These are phyloP conservation scores for Pittosporum tobira DNA, from an alignment of 129 eudicot genomes.

Conservation along the genomic window DNA sequence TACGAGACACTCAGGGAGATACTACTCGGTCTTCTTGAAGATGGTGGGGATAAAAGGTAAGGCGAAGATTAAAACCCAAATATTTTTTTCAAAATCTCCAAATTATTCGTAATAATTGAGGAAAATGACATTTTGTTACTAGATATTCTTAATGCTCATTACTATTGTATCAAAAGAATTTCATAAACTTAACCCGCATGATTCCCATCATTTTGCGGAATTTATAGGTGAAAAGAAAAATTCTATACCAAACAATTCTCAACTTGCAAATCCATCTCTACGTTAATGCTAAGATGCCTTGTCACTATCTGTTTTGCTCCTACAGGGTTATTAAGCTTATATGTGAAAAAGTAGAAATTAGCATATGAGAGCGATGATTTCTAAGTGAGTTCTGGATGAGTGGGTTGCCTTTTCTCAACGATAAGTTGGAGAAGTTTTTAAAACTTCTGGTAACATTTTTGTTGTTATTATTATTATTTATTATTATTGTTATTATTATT, in stretches of 20 bases:
- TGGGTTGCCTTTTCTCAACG: slow-evolving; percentile 71
- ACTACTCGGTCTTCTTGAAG: slow-evolving; percentile 44
- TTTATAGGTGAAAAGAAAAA: no score
- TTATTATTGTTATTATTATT: not conserved
- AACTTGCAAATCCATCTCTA: no score
- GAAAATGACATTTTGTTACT: not conserved
- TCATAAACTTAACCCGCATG: not conserved
- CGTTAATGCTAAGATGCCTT: not conserved
- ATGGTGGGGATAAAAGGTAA: slow-evolving; percentile 56
- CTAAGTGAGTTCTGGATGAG: slow-evolving; percentile 61
- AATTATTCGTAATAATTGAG: not conserved
- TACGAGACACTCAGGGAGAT: slow-evolving; percentile 71
- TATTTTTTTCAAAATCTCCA: not conserved
- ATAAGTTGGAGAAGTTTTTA: slow-evolving; percentile 77
- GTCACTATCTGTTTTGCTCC: slow-evolving; percentile 8
- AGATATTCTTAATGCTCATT: not conserved
- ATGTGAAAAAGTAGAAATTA: slow-evolving; percentile 52
- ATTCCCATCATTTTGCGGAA: not conserved
- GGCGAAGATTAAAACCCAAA: no score
- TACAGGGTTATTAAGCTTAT: slow-evolving; percentile 56
- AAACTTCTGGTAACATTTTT: slow-evolving; percentile 62
- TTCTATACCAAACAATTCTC: no score
- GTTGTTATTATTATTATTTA: not conserved
- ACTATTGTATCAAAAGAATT: not conserved
- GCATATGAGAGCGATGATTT: slow-evolving; percentile 46